Base-by-base conservation (phyloP, 176 grass and related monocot genomes). In the Leersia perrieri region DNA sequence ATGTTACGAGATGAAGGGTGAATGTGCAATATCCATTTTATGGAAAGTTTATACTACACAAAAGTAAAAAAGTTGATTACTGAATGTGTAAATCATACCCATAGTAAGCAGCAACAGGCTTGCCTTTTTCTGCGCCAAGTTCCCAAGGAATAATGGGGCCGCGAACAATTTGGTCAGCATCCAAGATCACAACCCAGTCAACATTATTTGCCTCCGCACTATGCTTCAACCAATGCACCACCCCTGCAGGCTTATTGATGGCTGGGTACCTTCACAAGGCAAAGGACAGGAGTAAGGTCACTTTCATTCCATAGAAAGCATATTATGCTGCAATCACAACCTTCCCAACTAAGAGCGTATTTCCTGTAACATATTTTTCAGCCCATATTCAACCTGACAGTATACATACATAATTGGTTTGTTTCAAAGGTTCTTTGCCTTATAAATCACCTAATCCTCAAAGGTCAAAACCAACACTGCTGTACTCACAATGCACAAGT, bases 81-180 rank as follows among this genome's bases (percentile, higher is more conserved):
- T 42, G 4, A 30, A 34, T 47, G 77, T 23, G n/a, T 58, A 79
- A 79, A 40, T 15, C 74, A 18, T 93, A 99, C 92, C 96, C 90
- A 31, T 99, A 99, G 81, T 91, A 99, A 69, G 92, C 92, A 73
- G 92, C 92, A 89, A 99, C 77, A 16, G 92, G 92, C 76, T 87
- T 89, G 38, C 92, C 96, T 85, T 95, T 99, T 86, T 95, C 89
- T 31, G 92, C 96, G 51, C 90, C 96, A 2, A 99, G 84, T 80
- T 99, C 92, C 96, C 90, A 95, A 63, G 96, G 92, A 80, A 95
- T 81, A 53, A 99, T 85, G 45, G 96, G 92, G 12, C 92, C 92
- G 49, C 96, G 84, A 82, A 99, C 64, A 60, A 99, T 95, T 82
- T 95, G 94, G 84, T 99, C 96, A 0, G 96, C 96, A 60, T 99